Evolutionary conservation across 2,329 filamentous ascomycete genomes (phyloP), one percentile per base, ranked within the genome.

Genomic region (Colletotrichum sojae): DNA sequence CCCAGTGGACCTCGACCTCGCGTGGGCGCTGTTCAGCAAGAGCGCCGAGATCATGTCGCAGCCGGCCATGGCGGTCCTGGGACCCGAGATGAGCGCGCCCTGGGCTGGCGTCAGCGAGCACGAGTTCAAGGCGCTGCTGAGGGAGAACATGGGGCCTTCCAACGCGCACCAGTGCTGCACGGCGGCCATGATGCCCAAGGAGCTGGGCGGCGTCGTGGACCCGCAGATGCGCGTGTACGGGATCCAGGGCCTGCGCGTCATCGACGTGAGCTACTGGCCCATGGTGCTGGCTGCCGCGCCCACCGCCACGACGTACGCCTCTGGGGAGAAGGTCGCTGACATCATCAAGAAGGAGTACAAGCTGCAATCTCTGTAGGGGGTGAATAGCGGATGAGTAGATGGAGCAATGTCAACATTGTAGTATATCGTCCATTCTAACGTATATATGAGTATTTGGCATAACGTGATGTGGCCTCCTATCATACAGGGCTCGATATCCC

Each of bases 1-100:
- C 63, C 81, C 81, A 0, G 71, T 77, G 8, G 81, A 83, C 56
- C 65, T 80, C 12, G 75, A 76, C 15, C 62, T 81, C 6, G 75
- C 78, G 54, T 71, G 77, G 18, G 77, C 78, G 6, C 75, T 77
- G 48, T 76, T 82, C 54, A 80, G 78, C 64, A 76, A 75, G 56
- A 71, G 78, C 8, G 43, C 36, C 31, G 51, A 63, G 25, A 71
- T 81, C 63, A 77, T 81, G 63, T 69, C 73, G 6, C 76, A 77
- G 8, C 73, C 76, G 3, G 71, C 71, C 6, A 78, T 80, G 40
- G 71, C 71, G 27, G 69, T 49, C n/a, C 74, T 81, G 0, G 74
- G 72, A 1, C 73, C 79, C 4, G 63, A 67, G 13, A 77, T 80
- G 72, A 68, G 72, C 3, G 66, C 70, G 0, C 79, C 78, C 3